phyloP scores from a whole-genome alignment of 2,329 filamentous ascomycete species.

The Pseudocercospora vitis region DNA sequence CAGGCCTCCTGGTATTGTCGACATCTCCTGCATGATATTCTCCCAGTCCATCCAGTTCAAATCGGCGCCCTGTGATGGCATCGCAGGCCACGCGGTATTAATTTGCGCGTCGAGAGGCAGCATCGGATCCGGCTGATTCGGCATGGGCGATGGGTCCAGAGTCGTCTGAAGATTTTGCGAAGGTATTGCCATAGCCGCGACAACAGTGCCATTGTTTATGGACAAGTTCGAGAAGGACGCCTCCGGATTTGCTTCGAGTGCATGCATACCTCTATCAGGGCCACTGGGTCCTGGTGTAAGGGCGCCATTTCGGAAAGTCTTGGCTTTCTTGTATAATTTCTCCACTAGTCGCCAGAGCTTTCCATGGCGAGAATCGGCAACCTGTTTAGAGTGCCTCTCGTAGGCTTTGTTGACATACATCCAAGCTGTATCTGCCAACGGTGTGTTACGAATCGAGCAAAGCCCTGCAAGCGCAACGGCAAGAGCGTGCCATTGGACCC shows the following conservation, averaged over 20 bases:
- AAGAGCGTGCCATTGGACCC: slow-evolving; percentile 58
- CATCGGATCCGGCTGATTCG: neutral
- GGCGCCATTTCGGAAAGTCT: slow-evolving; percentile 28
- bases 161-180: neutral
- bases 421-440: slow-evolving; percentile 53
- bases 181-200: neutral
- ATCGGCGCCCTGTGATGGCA: slow-evolving; percentile 11
- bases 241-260: neutral
- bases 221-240: neutral
- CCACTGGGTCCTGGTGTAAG: neutral
- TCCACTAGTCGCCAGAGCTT: slow-evolving; percentile 56
- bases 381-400: slow-evolving; percentile 44
- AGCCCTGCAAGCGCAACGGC: slow-evolving; percentile 55
- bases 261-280: neutral
- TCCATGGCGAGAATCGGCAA: slow-evolving; percentile 53
- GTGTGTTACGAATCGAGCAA: slow-evolving; percentile 49
- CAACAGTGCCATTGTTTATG: neutral
- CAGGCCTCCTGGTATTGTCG: slow-evolving; percentile 7
- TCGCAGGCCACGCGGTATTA: slow-evolving; percentile 1
- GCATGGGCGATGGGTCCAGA: neutral
- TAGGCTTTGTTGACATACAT: slow-evolving; percentile 49
- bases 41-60: slow-evolving; percentile 30
- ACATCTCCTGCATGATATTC: slow-evolving; percentile 30
- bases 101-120: neutral
- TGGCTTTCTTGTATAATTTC: slow-evolving; percentile 54